Evolutionary conservation across 1,284 basidiomycete species (phyloP), one percentile per base, ranked within the genome.

Genomic region (Sanghuangporus weigelae): DNA sequence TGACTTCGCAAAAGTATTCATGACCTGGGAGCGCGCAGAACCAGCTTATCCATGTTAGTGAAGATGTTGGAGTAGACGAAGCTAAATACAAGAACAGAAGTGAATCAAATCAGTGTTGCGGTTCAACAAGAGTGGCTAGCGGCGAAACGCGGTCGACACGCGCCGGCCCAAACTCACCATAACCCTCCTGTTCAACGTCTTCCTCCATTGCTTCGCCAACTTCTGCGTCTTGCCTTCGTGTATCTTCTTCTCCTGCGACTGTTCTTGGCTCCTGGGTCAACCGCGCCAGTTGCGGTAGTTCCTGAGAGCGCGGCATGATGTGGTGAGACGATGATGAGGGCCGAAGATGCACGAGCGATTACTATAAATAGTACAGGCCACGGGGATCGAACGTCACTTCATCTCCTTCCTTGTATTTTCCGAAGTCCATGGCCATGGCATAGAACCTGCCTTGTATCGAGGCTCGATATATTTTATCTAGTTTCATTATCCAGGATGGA

Each of bases 1-100:
- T 88, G 21, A 98, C 95, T 77, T 96, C 95, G 76, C 93, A 96
- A 75, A 98, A 99, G 79, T 98, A 99, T 78, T 99, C 97, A 77
- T 99, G 97, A 5, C 97, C 97, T 5, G 97, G 95, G 53, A 99
- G 79, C 21, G 95, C 95, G 73, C 96, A 98, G 81, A 98, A 99
- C 97, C 96, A 99, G 70, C 90, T 91, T 73, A 96, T 96, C 95
- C 94, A 97, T 66, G 97, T 99, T 67, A 95, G 77, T 42, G 89
- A 92, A 54, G 90, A 92, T 66, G 90, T 92, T 39, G 90, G 90
- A 7, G 90, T 92, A 26, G 90, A 92, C 58, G 90, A 92, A 63
- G 90, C 90, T 92, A 69, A 54, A 53, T 49, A 51, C 44, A 53
- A 64, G 46, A 16, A 50, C 42, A 35, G 23, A 55, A 38, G 49